phyloP scores from a whole-genome alignment of 1,284 basidiomycete genomes.

The Volvariella surrecta region DNA sequence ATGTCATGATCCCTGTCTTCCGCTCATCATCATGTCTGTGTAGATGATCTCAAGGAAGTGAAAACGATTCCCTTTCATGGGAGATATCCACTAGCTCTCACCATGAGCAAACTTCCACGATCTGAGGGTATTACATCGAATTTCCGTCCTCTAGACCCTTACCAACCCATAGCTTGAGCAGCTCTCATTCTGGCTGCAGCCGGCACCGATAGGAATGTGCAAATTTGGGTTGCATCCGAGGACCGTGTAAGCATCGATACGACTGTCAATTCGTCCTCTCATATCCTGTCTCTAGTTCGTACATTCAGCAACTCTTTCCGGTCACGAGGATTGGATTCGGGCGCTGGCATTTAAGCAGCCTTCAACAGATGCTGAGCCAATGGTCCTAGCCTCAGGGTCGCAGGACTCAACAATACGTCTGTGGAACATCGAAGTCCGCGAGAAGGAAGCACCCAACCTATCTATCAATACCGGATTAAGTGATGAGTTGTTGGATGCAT shows the following conservation, averaged over 20 bases:
- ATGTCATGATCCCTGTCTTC: too few relatives aligned
- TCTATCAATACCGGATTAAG: conserved; percentile 23
- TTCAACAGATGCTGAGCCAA: conserved; percentile 22
- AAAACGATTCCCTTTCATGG: conserved; percentile 64
- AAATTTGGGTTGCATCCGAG: conserved; percentile 68
- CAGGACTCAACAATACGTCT: conserved; percentile 89
- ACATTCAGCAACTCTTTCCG: conserved; percentile 56
- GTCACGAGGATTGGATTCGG: conserved; percentile 93
- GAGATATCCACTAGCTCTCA: conserved; percentile 69
- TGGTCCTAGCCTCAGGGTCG: conserved; percentile 80
- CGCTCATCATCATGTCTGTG: too few relatives aligned
- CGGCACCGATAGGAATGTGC: conserved; percentile 68
- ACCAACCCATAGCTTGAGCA: conserved; percentile 21
- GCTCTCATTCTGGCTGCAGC: conserved; percentile 71
- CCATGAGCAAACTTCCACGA: conserved; percentile 54
- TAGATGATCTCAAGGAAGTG: conserved; percentile 35
- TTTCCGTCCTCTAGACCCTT: conserved; percentile 3
- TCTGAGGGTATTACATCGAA: conserved; percentile 45
- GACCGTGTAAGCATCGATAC: conserved; percentile 29
- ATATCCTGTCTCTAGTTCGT: conserved; percentile 38
- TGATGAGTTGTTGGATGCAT: conserved; percentile 79
- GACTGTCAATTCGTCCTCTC: conserved; percentile 3
- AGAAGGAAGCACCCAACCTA: conserved; percentile 14
- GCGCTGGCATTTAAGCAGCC: conserved; percentile 59
- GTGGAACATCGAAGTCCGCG: conserved; percentile 65